Evolutionary conservation across 2,329 filamentous ascomycete species (phyloP), one percentile per base, ranked within the genome.

Genomic region (Xylaria sp.): DNA sequence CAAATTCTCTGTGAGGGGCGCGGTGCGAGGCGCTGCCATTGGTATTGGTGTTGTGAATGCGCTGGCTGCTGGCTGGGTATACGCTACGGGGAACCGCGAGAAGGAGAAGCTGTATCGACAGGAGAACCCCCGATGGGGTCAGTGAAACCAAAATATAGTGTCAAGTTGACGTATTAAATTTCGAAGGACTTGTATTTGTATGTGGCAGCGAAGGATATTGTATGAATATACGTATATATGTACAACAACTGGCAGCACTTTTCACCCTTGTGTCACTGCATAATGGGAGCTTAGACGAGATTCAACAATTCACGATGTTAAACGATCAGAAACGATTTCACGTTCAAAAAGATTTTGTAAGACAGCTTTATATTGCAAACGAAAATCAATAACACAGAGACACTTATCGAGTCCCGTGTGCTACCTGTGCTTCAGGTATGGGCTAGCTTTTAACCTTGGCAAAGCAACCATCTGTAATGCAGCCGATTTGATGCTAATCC

Each of bases 121-220:
- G 67, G 81, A 84, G 59, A 81, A 86, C 65, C 86, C 88, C 55
- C 80, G 86, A 39, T 89, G 87, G 87, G 84, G 79, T 8, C 73
- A 81, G 23, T 79, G 78, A 18, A 69, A 52, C 8, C 39, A 41
- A 54, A 57, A 31, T 58, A 57, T 31, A 56, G 23, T 46, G 50
- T 62, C 56, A 63, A 52, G 20, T 10, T 20, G 15, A 58, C 23
- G 37, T 46, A 58, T 39, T 52, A 60, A 59, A 56, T 63, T 41
- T 15, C 23, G 23, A 34, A 15, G 39, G 10, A 6, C 48, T 10
- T 61, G 18, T 25, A 12, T 48, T 25, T 20, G 13, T 18, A 46
- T 6, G 4, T 46, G 41, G 6, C 6, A 5, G 20, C 41, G n/a
- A 8, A 18, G 44, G n/a, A 46, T 34, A 52, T 61, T 48, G 28